Conservation (phyloP, 345 rosid genomes). For the Cardamine resedifolia region DNA sequence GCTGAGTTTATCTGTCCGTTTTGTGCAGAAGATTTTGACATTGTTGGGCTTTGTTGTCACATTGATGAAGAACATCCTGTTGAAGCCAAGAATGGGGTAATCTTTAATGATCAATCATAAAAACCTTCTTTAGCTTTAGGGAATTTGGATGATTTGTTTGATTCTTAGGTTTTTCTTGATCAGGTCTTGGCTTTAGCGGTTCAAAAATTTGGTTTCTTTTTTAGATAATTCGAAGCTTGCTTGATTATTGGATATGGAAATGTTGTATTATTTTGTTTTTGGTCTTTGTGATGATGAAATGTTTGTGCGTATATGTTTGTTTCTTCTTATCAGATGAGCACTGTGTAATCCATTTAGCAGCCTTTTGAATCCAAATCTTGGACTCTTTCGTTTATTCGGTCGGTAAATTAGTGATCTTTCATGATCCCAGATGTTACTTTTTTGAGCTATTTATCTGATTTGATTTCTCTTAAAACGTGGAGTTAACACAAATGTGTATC, state of each 20-base stretch:
- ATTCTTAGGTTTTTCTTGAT: background rate
- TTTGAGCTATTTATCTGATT: background rate
- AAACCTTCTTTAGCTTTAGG: background rate
- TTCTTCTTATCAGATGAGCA: conserved; percentile 37
- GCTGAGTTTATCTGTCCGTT: conserved; percentile 75
- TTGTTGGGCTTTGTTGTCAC: conserved; percentile 87
- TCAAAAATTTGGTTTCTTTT: background rate
- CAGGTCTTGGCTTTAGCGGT: background rate
- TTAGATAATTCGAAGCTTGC: conserved; percentile 2
- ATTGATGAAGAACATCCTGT: conserved; percentile 87
- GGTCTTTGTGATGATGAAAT: conserved; percentile 22
- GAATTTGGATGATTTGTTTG: background rate
- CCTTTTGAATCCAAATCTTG: conserved; percentile 35
- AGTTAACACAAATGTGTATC: background rate
- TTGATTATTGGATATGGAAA: background rate
- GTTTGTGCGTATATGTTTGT: conserved; percentile 1
- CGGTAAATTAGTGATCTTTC: conserved; percentile 29
- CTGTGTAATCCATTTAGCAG: conserved; percentile 28
- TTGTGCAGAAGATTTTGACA: conserved; percentile 80
- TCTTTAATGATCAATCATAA: background rate
- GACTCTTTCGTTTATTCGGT: conserved; percentile 27
- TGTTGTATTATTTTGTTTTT: background rate
- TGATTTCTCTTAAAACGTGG: background rate
- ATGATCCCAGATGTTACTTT: conserved; percentile 25
- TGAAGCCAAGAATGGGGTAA: conserved; percentile 85